Base-by-base conservation (phyloP, 78 protist species). In the Pigoraptor vietnamica region DNA sequence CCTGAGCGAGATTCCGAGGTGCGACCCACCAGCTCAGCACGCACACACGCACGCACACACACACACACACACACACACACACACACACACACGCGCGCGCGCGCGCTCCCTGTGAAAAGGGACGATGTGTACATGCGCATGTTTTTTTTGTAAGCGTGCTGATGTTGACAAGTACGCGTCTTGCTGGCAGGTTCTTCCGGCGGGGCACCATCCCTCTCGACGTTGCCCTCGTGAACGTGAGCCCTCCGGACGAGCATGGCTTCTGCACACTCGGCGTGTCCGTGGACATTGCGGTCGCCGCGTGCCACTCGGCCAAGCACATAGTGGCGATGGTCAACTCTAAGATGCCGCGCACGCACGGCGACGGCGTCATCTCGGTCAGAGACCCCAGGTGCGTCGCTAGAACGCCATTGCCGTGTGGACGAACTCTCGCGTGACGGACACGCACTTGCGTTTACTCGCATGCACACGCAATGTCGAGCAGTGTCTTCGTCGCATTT, bases 241-340 rank as follows among this genome's bases (percentile, higher is more conserved):
- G n/a, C 25, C 92, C 93, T 0, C 94, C 94, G 38, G 92, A 91
- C 55, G 33, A 67, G 37, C 91, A 94, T 29, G 95, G 95, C 34
- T 94, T 34, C 48, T 32, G 38, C 84, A 79, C 92, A 1, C 90
- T 94, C 67, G 95, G 95, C 21, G 0, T 90, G 39, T 37, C 82
- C 14, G 86, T 40, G 37, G 92, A 81, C 81, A 2, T 32, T 56
- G 33, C 90, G 19, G 2, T 34, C 33, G 88, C 0, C 39, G 93
- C 93, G 19, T 36, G 67, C 29, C 67, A 23, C 37, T 0, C 2
- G 0, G 95, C 95, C 29, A 0, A 82, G 10, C 37, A 29, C 1
- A 93, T 94, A 0, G 33, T 94, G 2, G 93, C 90, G 23, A 34
- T n/a, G 40, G 93, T 94, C 40, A 94, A 94, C 92, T 10, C n/a